Base-by-base conservation (phyloP, 208 protist genomes). In the Leptomonas pyrrhocoris region DNA sequence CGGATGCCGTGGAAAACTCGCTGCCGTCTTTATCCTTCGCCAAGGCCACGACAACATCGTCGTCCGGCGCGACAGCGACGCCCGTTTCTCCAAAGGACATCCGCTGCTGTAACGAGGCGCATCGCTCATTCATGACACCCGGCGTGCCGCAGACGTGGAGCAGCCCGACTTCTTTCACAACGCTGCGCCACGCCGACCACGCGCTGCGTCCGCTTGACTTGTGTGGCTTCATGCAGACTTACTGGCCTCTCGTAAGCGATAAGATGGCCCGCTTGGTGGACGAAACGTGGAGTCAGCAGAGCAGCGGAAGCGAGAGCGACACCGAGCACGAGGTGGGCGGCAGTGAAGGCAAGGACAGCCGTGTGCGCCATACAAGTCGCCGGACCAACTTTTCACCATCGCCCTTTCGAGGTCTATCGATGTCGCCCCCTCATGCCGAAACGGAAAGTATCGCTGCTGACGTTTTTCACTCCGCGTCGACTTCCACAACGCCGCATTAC, bases 161-260 rank as follows among this genome's bases (percentile, higher is more conserved):
- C 62, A 67, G 62, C 36, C 16, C 70, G 21, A 31, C 60, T 9
- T 61, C 55, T 12, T 71, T 66, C 18, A 15, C 54, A 18, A 16
- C 46, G 18, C 49, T 48, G 4, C 23, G 30, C 31, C 36, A n/a
- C 34, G 25, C 63, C 3, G 38, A 46, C 48, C 2, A 43, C n/a
- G 25, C 48, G 36, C 55, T 43, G 7, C 62, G 72, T 11, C 72
- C 63, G 23, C 59, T 77, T 30, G 72, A 77, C 38, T 45, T 77
- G 23, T 70, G 56, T 30, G 40, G n/a, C 15, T 71, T 71, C 23
- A 77, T 77, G 72, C 62, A 77, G 63, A 61, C 63, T 1, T 77
- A 61, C 62, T 77, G 72, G 72, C 72, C 72, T 21, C 25, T 63
- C 8, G 72, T 71, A 40, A 77, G 63, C 23, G 72, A 77, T n/a